A percentile compares a stretch with the other conserved stretches of the same genome.
phyloP scores from a whole-genome alignment of 73 alveolate species.

The Paramecium primaurelia region DNA sequence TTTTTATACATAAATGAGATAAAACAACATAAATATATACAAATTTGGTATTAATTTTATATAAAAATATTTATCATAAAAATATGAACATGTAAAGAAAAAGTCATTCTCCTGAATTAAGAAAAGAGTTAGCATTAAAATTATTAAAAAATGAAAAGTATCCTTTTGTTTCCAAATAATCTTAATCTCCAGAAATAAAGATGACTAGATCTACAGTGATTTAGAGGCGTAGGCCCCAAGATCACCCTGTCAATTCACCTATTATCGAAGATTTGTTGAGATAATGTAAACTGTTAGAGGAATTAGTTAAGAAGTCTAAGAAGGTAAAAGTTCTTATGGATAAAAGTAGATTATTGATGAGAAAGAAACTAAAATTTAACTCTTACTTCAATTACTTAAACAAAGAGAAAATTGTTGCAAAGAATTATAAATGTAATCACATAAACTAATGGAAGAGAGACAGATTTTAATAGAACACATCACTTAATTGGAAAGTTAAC shows the following conservation, averaged over 20 bases:
- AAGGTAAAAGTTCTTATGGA: background rate
- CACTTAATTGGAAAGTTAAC: background rate
- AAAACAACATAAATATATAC: background rate
- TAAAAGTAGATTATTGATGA: background rate
- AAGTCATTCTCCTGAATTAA: background rate
- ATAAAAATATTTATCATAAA: background rate
- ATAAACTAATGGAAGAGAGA: slow-evolving; percentile 39
- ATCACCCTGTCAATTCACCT: slow-evolving; percentile 1
- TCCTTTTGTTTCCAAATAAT: slow-evolving; percentile 4
- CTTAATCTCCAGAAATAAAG: background rate
- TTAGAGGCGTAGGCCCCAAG: background rate
- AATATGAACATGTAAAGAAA: background rate
- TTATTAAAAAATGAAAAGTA: slow-evolving; percentile 5
- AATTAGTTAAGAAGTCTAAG: background rate
- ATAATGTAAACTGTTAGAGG: slow-evolving; percentile 8
- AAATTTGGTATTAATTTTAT: background rate
- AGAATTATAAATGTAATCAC: background rate
- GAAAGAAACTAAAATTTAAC: background rate
- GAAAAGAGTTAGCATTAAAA: slow-evolving; percentile 8
- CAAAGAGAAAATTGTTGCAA: slow-evolving; percentile 5
- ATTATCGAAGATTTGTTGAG: background rate
- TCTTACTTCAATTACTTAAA: background rate
- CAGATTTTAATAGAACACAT: slow-evolving; percentile 13
- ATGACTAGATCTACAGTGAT: background rate
- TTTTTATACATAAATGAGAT: background rate